Percentiles rank a stretch among this genome's conserved stretches.
These are phyloP conservation scores for Helicostylum pulchrum DNA, from an alignment of 192 early-diverging fungal genomes.

Conservation along the genomic window DNA sequence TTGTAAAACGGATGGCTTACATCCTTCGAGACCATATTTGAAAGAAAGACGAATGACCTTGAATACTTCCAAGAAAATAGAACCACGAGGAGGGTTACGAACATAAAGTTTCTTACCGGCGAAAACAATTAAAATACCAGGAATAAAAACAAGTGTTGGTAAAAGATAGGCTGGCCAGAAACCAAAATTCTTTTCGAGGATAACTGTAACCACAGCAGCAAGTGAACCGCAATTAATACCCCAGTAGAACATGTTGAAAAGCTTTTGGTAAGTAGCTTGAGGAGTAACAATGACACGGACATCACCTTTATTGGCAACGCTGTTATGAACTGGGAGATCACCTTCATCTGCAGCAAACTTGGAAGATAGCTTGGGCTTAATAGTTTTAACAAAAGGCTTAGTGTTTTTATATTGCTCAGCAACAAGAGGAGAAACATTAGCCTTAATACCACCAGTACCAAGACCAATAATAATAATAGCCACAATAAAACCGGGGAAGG, in stretches of 20 bases:
- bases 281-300: constrained; percentile 62
- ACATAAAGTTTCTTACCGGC: constrained; percentile 45
- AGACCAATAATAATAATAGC: constrained; percentile 64
- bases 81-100: constrained; percentile 52
- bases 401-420: constrained; percentile 63
- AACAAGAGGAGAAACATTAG: constrained; percentile 70
- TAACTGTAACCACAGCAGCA: constrained; percentile 48
- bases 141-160: constrained; percentile 49
- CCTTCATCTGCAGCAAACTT: constrained; percentile 2
- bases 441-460: constrained; percentile 63
- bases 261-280: constrained; percentile 62
- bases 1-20: constrained; percentile 54
- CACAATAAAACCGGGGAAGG: constrained; percentile 60
- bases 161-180: constrained; percentile 56
- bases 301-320: constrained; percentile 31
- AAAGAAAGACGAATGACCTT: constrained; percentile 39
- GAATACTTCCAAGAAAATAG: constrained; percentile 50
- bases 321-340: neutral
- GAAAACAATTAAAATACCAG: constrained; percentile 47
- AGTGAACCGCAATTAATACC: constrained; percentile 67
- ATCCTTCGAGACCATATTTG: constrained; percentile 44
- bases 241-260: constrained; percentile 84
- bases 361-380: constrained; percentile 21
- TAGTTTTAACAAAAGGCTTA: constrained; percentile 55
- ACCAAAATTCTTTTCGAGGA: constrained; percentile 50